Percentiles rank a stretch among this genome's conserved stretches.
Evolutionary conservation across 2,329 filamentous ascomycete genomes (phyloP).

Genomic region (Pyricularia grisea): DNA sequence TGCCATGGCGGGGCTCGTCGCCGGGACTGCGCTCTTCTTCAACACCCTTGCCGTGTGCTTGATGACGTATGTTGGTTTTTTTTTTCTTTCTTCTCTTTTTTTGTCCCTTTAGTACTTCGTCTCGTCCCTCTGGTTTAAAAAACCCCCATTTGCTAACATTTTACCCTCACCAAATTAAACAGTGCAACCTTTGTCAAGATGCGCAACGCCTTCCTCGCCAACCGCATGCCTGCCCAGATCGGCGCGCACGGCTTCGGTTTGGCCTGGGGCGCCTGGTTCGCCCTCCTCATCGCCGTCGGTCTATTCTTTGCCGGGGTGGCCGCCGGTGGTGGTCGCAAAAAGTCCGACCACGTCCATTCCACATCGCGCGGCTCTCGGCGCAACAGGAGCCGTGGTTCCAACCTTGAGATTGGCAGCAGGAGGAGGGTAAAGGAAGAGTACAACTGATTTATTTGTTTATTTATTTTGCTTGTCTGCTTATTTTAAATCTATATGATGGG

Average conservation of each 20-base stretch:
- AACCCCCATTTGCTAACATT: background rate
- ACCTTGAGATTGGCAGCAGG: slow-evolving; percentile 29
- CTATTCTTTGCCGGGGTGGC: slow-evolving; percentile 58
- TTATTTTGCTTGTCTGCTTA: too few relatives aligned
- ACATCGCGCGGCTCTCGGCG: slow-evolving; percentile 36
- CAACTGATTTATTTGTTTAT: slow-evolving; percentile 1
- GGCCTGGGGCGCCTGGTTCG: slow-evolving; percentile 62
- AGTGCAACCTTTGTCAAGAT: slow-evolving; percentile 57
- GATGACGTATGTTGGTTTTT: slow-evolving; percentile 56
- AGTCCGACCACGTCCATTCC: slow-evolving; percentile 20
- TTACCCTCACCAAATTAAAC: background rate
- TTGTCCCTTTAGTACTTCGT: background rate
- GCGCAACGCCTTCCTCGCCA: slow-evolving; percentile 53
- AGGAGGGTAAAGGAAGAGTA: slow-evolving; percentile 64
- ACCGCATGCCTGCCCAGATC: slow-evolving; percentile 46
- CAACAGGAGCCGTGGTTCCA: slow-evolving; percentile 43
- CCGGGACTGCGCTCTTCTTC: slow-evolving; percentile 57
- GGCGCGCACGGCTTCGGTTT: slow-evolving; percentile 67
- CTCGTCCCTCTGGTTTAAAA: background rate
- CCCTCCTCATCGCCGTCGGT: slow-evolving; percentile 55
- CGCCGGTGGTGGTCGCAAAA: slow-evolving; percentile 26
- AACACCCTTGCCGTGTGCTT: slow-evolving; percentile 56
- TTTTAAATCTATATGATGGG: background rate
- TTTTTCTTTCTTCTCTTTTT: slow-evolving; percentile 2
- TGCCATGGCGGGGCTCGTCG: slow-evolving; percentile 51